Evolutionary conservation across 441 rosid species (phyloP), one percentile per base, ranked within the genome.

Genomic region (Viola pubescens): DNA sequence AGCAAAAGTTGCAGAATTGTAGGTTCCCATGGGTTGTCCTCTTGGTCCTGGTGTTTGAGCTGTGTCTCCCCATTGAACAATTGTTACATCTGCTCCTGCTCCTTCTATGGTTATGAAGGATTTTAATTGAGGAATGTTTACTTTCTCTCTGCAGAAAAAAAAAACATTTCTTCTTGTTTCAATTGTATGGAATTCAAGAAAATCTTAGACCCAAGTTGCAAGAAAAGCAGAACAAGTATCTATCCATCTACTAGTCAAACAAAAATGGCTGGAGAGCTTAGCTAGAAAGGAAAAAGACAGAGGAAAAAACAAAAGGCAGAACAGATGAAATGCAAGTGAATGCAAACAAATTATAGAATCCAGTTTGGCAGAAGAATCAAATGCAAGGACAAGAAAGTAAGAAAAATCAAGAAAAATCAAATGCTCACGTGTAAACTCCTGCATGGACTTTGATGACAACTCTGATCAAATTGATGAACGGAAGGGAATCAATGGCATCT

Each of bases 41-140:
- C 6, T 82, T 4, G 86, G 58, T 4, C 91, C 97, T 2, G 72
- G 88, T 9, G 87, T 94, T 72, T 89, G 87, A 62, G 98, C 98
- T 0, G 91, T 94, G 81, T 94, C 98, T 60, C 97, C 97, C 97
- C 97, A 89, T 75, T 94, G 77, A 47, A 94, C 89, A 4, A 74
- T 81, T 45, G 98, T 94, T 56, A 77, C 84, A 38, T 88, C 95
- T 54, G 97, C 97, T 63, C 98, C 97, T 42, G 82, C 95, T 64
- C 98, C 98, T 81, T 88, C 73, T 58, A 94, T 79, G 13, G 97
- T 88, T 77, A 89, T 75, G 76, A 75, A 94, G 40, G 96, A 82
- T 70, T 94, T 94, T 70, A 86, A 71, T 66, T 79, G 80, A 0
- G 97, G 85, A 70, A 94, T 85, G 49, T n/a, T 84, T 16, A 94